A percentile compares a stretch with the other conserved stretches of the same genome.
phyloP scores from a whole-genome alignment of 2,329 filamentous ascomycete genomes.

The Lasiodiplodia hormozganensis region DNA sequence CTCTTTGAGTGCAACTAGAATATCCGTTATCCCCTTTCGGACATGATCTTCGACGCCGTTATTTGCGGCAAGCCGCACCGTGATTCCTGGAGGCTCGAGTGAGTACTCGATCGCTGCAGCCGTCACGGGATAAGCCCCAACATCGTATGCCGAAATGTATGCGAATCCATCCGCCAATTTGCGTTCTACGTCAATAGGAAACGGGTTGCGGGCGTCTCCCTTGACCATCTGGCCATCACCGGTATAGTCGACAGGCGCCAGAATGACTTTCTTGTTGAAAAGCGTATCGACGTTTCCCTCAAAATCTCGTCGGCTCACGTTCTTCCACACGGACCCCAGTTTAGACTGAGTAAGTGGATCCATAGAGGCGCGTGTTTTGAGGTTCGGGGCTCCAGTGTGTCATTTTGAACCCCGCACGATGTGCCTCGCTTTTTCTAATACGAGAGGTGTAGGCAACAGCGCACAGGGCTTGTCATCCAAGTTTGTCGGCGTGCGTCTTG shows the following conservation, averaged over 20 bases:
- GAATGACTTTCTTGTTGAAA: background rate
- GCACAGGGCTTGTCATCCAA: background rate
- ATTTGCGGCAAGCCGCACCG: constrained; percentile 6
- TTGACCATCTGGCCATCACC: background rate
- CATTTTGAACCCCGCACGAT: background rate
- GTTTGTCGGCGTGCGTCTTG: background rate
- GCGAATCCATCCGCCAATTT: background rate
- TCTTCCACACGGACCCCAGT: background rate
- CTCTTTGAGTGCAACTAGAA: background rate
- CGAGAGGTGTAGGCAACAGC: background rate
- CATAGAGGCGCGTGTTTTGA: background rate
- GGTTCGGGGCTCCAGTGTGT: background rate
- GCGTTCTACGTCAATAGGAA: background rate
- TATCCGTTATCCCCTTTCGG: no score
- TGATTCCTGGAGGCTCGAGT: background rate
- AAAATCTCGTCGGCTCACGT: background rate
- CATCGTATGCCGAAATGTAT: background rate
- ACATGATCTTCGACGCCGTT: background rate
- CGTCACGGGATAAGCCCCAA: background rate
- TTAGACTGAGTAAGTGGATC: background rate
- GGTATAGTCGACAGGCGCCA: background rate
- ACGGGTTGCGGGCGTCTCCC: background rate
- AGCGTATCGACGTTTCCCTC: background rate
- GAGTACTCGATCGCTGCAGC: background rate
- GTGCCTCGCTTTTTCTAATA: no score